Percentiles rank a stretch among this genome's conserved stretches.
Evolutionary conservation across 2,329 filamentous ascomycete genomes (phyloP).

Genomic region (Lomentospora prolificans): DNA sequence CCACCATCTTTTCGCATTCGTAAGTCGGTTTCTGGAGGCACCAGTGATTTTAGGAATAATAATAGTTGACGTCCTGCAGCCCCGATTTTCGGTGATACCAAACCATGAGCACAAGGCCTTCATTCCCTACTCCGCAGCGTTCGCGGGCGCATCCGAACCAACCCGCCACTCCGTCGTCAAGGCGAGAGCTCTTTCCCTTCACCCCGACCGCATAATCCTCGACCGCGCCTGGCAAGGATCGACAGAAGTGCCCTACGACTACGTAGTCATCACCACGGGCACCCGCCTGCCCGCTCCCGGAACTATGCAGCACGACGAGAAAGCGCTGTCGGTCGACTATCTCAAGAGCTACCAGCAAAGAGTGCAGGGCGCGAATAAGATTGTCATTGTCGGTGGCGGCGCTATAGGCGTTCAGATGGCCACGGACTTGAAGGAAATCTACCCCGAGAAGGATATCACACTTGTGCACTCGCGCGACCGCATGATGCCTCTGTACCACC

Average conservation of each 20-base stretch:
- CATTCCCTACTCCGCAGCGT: conserved; percentile 42
- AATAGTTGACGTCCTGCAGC: not conserved
- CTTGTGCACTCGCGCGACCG: conserved; percentile 46
- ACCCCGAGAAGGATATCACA: conserved; percentile 45
- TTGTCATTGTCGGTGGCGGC: conserved; percentile 48
- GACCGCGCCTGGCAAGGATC: conserved; percentile 15
- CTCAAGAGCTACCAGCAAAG: conserved; percentile 33
- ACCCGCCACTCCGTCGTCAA: not conserved
- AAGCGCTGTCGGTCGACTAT: conserved; percentile 29
- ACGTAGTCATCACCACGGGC: conserved; percentile 8
- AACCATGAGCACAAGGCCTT: conserved; percentile 47
- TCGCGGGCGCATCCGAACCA: conserved; percentile 17
- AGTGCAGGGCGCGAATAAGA: conserved; percentile 29
- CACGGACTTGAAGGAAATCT: conserved; percentile 45
- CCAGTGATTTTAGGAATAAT: not conserved
- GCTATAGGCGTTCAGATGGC: conserved; percentile 54
- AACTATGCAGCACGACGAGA: conserved; percentile 20
- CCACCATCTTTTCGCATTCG: conserved; percentile 41
- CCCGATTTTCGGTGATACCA: conserved; percentile 45
- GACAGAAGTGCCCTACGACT: conserved; percentile 14
- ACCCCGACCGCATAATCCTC: conserved; percentile 20
- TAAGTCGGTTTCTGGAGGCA: conserved; percentile 12
- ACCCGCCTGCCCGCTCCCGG: not conserved
- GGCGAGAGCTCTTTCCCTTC: conserved; percentile 9
- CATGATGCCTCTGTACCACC: conserved; percentile 42